Evolutionary conservation across 2,329 filamentous ascomycete genomes (phyloP).

Genomic region (Trichoderma harzianum): DNA sequence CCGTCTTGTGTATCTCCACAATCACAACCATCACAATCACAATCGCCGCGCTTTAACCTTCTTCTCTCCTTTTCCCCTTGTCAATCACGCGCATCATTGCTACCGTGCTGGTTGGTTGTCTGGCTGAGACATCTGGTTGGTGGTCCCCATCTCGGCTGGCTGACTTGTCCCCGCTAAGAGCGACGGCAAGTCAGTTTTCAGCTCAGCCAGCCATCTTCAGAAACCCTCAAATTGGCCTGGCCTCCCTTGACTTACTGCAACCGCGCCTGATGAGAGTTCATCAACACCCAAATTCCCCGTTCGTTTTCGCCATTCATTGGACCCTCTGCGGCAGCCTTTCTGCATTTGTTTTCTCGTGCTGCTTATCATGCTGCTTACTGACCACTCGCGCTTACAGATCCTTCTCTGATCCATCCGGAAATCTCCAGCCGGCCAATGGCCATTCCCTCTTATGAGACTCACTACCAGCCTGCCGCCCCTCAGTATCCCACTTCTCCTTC

Average conservation of each 20-base stretch:
- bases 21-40: not conserved
- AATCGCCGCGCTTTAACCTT: not conserved
- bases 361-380: constrained; percentile 30
- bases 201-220: not conserved
- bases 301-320: constrained; percentile 3
- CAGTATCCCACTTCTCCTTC: constrained; percentile 58
- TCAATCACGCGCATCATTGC: not conserved
- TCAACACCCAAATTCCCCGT: not conserved
- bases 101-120: not conserved
- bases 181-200: not conserved
- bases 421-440: constrained; percentile 48
- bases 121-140: constrained; percentile 10
- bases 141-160: constrained; percentile 8
- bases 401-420: constrained; percentile 55
- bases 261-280: not conserved
- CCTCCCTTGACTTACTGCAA: constrained; percentile 5
- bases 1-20: not conserved
- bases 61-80: not conserved
- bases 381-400: constrained; percentile 44
- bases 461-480: constrained; percentile 45
- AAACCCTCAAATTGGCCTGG: not conserved
- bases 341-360: not conserved
- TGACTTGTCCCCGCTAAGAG: constrained; percentile 7
- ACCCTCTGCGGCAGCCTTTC: not conserved
- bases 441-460: constrained; percentile 45